Evolutionary conservation across 441 rosid species (phyloP).

Genomic region (Mallotus japonicus): DNA sequence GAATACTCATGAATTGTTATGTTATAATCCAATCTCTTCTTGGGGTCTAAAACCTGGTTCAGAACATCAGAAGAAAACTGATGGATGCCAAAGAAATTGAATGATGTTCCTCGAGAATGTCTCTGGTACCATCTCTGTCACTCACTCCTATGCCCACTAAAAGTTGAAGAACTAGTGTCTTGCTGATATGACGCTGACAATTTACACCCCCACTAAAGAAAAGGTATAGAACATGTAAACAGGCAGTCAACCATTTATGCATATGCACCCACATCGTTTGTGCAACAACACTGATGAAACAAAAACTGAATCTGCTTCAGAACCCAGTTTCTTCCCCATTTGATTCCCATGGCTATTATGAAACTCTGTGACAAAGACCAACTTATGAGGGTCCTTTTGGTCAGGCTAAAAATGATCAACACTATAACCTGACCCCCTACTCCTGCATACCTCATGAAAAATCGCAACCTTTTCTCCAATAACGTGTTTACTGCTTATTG

Average conservation of each 20-base stretch:
- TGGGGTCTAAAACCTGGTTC: no score
- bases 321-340: not conserved
- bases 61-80: no score
- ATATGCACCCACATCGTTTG: no score
- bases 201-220: not conserved
- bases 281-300: not conserved
- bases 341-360: not conserved
- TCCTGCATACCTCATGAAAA: not conserved
- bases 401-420: not conserved
- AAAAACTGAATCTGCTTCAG: not conserved
- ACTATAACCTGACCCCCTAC: not conserved
- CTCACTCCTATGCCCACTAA: no score
- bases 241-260: no score
- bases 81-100: not conserved
- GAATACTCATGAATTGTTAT: no score
- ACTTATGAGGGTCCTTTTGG: not conserved
- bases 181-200: not conserved
- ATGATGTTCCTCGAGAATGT: not conserved
- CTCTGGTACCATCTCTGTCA: no score
- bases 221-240: no score
- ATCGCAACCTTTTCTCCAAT: not conserved
- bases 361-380: not conserved
- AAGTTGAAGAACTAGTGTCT: not conserved
- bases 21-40: no score
- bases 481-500: not conserved